Base-by-base conservation (phyloP, 495 filamentous ascomycete genomes). In the Astrocystis sublimbata region DNA sequence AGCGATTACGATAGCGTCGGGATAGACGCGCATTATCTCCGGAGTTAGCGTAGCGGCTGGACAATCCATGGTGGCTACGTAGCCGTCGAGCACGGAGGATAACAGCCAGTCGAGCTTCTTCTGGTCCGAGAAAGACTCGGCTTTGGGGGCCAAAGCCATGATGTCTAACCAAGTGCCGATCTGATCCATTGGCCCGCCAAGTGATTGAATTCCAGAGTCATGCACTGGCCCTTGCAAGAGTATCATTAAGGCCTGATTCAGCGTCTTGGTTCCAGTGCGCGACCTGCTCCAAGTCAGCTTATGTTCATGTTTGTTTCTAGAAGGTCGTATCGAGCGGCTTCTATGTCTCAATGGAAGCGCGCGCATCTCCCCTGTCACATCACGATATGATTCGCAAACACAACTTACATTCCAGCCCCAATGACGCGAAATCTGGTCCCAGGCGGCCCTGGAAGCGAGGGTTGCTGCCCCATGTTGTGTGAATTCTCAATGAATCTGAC, bases 31-130 rank as follows among this genome's bases (percentile, higher is more conserved):
- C 67, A 72, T 69, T 43, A 77, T 71, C 58, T 77, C 71, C 46
- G 68, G 72, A 26, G 73, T 72, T 28, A 73, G 68, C 24, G 67
- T 68, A 42, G 69, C 69, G 24, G 64, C 65, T 17, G 73, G 75
- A 41, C 66, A 69, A 54, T 76, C 73, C 65, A 75, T 76, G 41
- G 65, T 70, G 49, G 68, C 75, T 47, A 74, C 73, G 56, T 75
- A 77, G 58, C 75, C 75, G 45, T 70, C 70, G 19, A 74, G 68
- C 21, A 67, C 58, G 5, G 71, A 65, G 30, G 67, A 60, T 24
- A 76, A 57, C 36, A 71, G 67, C 67, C 69, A 71, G 64, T 69
- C 67, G 53, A 71, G 67, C 46, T 71, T 71, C 35, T 69, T 71
- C 65, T 71, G 60, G 26, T 69, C 69, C 0, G 69, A 65, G 35